Percentiles rank a stretch among this genome's conserved stretches.
Evolutionary conservation across 2,329 filamentous ascomycete genomes (phyloP).

Genomic region (Aureobasidium melanogenum): DNA sequence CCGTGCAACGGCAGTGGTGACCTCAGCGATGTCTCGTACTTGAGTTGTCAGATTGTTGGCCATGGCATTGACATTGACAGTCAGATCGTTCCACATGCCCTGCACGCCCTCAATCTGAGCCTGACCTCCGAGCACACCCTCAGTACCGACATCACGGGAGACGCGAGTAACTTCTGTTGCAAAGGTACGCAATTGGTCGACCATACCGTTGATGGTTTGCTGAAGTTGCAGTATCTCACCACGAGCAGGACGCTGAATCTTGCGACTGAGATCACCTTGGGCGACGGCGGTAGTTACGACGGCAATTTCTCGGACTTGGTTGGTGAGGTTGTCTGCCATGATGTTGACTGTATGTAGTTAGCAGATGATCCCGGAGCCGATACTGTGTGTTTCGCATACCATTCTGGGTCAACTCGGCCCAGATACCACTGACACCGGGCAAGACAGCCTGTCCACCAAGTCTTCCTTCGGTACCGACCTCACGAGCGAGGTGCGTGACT

Average conservation of each 20-base stretch:
- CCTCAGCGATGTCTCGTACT: conserved; percentile 45
- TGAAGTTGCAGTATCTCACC: conserved; percentile 94
- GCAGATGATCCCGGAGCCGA: background rate
- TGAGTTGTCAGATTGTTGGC: conserved; percentile 45
- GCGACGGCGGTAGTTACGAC: conserved; percentile 94
- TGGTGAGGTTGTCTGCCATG: conserved; percentile 97
- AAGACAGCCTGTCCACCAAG: conserved; percentile 91
- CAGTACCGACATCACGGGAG: conserved; percentile 55
- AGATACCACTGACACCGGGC: conserved; percentile 88
- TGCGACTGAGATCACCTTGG: conserved; percentile 86
- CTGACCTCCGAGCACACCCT: conserved; percentile 55
- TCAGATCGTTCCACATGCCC: conserved; percentile 59
- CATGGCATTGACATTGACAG: conserved; percentile 47
- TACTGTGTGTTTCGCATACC: conserved; percentile 28
- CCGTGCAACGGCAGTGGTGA: conserved; percentile 43
- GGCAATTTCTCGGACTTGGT: conserved; percentile 94
- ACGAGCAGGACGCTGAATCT: conserved; percentile 87
- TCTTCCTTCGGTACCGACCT: conserved; percentile 92
- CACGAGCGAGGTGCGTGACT: conserved; percentile 86
- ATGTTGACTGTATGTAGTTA: conserved; percentile 61
- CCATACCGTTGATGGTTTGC: conserved; percentile 69
- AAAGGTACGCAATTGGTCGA: conserved; percentile 57
- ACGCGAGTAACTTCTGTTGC: conserved; percentile 58
- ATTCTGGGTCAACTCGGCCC: conserved; percentile 79
- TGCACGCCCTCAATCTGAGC: conserved; percentile 56